Base-by-base conservation (phyloP, 805 yeast genomes). In the Scheffersomyces spartinae region DNA sequence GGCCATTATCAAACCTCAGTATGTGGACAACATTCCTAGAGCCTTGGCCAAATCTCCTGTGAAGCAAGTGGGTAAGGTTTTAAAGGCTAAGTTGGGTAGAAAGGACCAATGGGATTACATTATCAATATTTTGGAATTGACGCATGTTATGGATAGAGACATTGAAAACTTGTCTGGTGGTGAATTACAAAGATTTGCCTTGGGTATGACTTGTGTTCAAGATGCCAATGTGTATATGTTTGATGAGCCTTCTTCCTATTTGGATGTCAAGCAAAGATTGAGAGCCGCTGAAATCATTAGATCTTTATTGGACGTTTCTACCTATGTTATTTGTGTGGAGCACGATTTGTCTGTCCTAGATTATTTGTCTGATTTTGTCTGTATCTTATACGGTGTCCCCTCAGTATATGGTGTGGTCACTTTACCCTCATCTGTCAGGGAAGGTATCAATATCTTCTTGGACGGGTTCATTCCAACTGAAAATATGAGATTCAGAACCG, bases 381-480 rank as follows among this genome's bases (percentile, higher is more conserved):
- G 98, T 72, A 91, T 91, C 43, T 61, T 91, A 30, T 91, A 91
- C 52, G 99, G 99, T 66, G 94, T 84, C 26, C 95, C 99, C 26
- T 88, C 97, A 6, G 95, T 91, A 22, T 91, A 91, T 52, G 99
- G 99, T 68, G 97, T 91, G 36, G 99, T 91, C 26, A 84, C 96
- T 13, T 66, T 91, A 53, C 99, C 99, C 27, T 61, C 94, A 0
- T 82, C 95, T 4, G 99, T 91, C 17, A 81, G 99, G 59, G 99
- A 91, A 69, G 99, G 99, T 64, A 91, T 91, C 54, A 91, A 91
- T 55, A 91, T 91, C 52, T 91, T 91, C 74, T 67, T 91, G 49
- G 99, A 91, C 51, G 99, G 99, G 64, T 88, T 84, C 54, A 84
- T 91, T 42, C 96, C 94, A 27, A 72, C 96, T 15, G 99, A 91